These are phyloP conservation scores for Salix purpurea DNA, from an alignment of 345 rosid genomes.

Conservation along the genomic window DNA sequence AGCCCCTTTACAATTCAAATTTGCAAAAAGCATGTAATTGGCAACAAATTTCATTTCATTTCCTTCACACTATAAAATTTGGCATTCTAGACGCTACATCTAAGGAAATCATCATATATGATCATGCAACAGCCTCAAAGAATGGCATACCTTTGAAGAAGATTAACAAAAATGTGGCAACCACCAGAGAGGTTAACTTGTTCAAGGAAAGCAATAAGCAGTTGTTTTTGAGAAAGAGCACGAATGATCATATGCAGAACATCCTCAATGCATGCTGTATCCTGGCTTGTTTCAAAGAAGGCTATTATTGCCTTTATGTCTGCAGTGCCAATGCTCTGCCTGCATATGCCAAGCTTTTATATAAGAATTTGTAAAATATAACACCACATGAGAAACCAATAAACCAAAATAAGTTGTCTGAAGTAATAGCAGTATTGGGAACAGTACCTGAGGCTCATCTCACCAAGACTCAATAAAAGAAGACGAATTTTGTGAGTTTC, in stretches of 20 bases:
- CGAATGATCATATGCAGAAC: slow-evolving; percentile 87
- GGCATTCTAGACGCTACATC: not conserved
- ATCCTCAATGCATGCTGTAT: slow-evolving; percentile 90
- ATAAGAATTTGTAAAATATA: slow-evolving; percentile 10
- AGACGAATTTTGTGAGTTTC: slow-evolving; percentile 93
- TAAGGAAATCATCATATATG: not conserved
- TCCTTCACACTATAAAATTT: not conserved
- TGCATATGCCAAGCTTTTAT: slow-evolving; percentile 31
- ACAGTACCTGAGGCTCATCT: slow-evolving; percentile 87
- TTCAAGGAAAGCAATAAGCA: slow-evolving; percentile 76
- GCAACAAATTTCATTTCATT: not conserved
- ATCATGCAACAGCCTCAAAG: not conserved
- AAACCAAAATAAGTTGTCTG: not conserved
- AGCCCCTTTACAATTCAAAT: not conserved
- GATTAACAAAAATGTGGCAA: slow-evolving; percentile 79
- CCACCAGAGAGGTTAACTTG: slow-evolving; percentile 85
- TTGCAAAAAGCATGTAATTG: not conserved
- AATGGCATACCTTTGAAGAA: slow-evolving; percentile 66
- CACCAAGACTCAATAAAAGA: slow-evolving; percentile 88
- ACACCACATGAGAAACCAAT: not conserved
- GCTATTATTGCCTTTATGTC: slow-evolving; percentile 73
- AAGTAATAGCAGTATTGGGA: not conserved
- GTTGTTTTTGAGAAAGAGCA: slow-evolving; percentile 65
- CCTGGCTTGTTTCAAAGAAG: slow-evolving; percentile 85
- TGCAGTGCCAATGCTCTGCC: slow-evolving; percentile 61